Base-by-base conservation (phyloP, 2,329 filamentous ascomycete species). In the Penicillium sp. region DNA sequence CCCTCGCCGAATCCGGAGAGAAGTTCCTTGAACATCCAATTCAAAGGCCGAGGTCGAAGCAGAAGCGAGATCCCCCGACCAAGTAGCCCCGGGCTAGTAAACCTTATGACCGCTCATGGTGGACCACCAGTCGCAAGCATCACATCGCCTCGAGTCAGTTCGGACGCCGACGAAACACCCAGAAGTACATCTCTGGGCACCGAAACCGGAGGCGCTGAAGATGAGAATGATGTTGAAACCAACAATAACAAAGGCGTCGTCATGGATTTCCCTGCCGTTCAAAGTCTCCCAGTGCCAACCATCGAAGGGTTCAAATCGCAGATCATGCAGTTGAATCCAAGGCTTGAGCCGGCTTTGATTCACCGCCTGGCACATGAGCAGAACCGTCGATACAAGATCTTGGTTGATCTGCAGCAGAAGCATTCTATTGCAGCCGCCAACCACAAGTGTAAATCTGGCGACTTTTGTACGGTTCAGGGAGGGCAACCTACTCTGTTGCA, bases 351-450 rank as follows among this genome's bases (percentile, higher is more conserved):
- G 8, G 76, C 82, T 66, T 75, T 96, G 55, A 79, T 91, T 13
- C 85, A 93, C 28, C 83, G 89, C 40, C 85, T 95, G 57, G 87
- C 86, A 0, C 80, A 87, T 56, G 88, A 95, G 61, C 88, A 95
- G 65, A 74, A 84, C 41, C 75, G 82, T 52, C 81, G 89, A 48
- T 95, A 90, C 69, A 93, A 90, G 66, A 79, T 80, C 26, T 73
- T 96, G 15, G 74, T 91, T 28, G 83, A 81, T 33, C 73, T 77
- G 54, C 85, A 82, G 62, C 75, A 87, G 49, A 84, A 84, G 59
- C 89, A 50, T 28, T 29, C 43, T 4, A 34, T 95, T 62, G 72
- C 82, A 1, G 75, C 78, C 41, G 74, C 74, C 24, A 74, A 74
- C 42, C 60, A 70, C 7, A 77, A 71, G 17, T 94, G 88, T 63